Evolutionary conservation across 306 rosid genomes (phyloP).

Genomic region (Fragaria vesca): DNA sequence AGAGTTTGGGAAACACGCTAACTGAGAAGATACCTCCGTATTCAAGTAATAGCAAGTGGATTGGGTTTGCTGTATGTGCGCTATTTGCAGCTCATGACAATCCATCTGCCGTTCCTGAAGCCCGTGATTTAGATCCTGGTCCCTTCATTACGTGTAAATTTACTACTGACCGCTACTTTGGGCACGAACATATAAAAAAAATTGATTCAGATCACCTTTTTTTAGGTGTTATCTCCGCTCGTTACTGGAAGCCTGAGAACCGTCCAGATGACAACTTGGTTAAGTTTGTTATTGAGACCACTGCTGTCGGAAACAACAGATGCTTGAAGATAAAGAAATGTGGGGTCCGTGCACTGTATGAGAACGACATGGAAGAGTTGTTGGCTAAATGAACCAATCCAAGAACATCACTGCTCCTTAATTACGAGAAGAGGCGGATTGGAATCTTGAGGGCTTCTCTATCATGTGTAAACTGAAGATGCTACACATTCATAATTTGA

Average conservation of each 20-base stretch:
- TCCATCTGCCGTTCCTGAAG: background rate
- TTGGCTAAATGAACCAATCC: too few relatives aligned
- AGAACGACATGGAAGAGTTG: background rate
- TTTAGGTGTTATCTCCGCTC: background rate
- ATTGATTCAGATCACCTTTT: background rate
- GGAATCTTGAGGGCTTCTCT: background rate
- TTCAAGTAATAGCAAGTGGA: background rate
- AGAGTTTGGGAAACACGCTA: background rate
- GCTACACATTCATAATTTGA: background rate
- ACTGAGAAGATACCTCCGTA: background rate
- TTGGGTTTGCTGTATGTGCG: slow-evolving; percentile 4
- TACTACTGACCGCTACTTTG: too few relatives aligned
- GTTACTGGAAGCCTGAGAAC: background rate
- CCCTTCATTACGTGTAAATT: background rate
- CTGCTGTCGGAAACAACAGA: background rate
- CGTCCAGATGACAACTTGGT: background rate
- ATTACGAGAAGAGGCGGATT: background rate
- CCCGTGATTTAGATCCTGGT: background rate
- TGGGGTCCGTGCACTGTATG: background rate
- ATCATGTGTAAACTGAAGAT: background rate
- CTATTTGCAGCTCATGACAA: background rate
- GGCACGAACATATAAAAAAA: too few relatives aligned
- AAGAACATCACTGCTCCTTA: too few relatives aligned
- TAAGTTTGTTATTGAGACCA: background rate
- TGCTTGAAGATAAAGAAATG: background rate